These are phyloP conservation scores for Heterotrichella gracilis DNA, from an alignment of 352 stramenopile genomes.

Conservation along the genomic window DNA sequence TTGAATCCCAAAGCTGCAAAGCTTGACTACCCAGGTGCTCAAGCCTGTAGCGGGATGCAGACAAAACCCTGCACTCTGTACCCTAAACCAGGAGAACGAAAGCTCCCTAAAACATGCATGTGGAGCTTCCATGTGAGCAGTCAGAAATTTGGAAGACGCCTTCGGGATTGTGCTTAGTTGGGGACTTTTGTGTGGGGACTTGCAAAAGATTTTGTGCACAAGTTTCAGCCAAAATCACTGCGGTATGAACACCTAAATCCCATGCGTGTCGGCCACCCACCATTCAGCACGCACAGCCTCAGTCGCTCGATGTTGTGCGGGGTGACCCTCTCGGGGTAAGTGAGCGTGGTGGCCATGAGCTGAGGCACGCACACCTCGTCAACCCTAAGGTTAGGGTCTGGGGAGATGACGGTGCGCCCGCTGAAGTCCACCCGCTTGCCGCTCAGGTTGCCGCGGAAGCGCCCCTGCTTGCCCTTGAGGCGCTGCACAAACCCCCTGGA, in stretches of 20 bases:
- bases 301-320: slow-evolving; percentile 82
- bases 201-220: slow-evolving; percentile 68
- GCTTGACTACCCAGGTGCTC: too few relatives aligned
- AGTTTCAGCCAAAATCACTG: too few relatives aligned
- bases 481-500: too few relatives aligned
- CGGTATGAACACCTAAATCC: too few relatives aligned
- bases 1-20: too few relatives aligned
- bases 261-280: too few relatives aligned
- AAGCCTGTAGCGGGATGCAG: too few relatives aligned
- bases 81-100: too few relatives aligned
- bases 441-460: slow-evolving; percentile 95
- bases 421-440: slow-evolving; percentile 98
- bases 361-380: slow-evolving; percentile 76
- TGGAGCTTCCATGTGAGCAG: too few relatives aligned
- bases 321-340: slow-evolving; percentile 88
- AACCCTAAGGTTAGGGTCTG: slow-evolving; percentile 91
- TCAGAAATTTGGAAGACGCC: too few relatives aligned
- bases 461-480: slow-evolving; percentile 67
- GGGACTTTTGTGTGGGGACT: slow-evolving; percentile 81
- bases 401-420: slow-evolving; percentile 91
- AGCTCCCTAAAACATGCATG: too few relatives aligned
- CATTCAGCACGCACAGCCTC: slow-evolving; percentile 66
- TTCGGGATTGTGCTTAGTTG: slow-evolving; percentile 71
- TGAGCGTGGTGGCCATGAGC: slow-evolving; percentile 89
- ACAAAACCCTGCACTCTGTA: too few relatives aligned